Conservation (phyloP, 345 rosid genomes). For the Eucalyptus marginata region DNA sequence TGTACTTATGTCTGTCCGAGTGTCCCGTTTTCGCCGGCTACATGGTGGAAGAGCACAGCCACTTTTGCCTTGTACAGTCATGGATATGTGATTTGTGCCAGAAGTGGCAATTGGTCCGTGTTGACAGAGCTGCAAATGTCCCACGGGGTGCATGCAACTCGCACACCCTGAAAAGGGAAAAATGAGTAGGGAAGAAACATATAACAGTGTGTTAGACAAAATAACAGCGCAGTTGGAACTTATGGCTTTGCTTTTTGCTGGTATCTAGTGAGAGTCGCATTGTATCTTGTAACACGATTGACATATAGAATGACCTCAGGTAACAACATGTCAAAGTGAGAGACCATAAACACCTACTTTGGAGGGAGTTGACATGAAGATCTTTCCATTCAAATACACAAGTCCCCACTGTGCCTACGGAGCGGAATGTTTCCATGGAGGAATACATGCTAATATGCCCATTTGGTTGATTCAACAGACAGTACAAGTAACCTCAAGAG, state of each 20-base stretch:
- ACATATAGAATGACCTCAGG: too few relatives aligned
- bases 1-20: neutral
- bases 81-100: neutral
- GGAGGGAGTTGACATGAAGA: too few relatives aligned
- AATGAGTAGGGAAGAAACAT: neutral
- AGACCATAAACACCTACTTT: too few relatives aligned
- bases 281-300: neutral
- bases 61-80: neutral
- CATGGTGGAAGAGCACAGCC: neutral
- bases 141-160: fast-evolving
- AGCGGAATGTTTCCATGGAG: too few relatives aligned
- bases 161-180: neutral
- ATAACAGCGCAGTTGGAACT: neutral
- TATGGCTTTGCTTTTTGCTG: neutral
- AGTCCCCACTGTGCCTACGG: too few relatives aligned
- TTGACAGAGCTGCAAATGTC: neutral
- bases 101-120: neutral
- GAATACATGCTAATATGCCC: too few relatives aligned
- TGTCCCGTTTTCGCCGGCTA: neutral
- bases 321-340: too few relatives aligned
- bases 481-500: too few relatives aligned
- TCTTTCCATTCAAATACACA: too few relatives aligned
- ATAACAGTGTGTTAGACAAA: fast-evolving
- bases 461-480: too few relatives aligned
- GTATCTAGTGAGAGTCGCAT: neutral